phyloP scores from a whole-genome alignment of 495 filamentous ascomycete genomes.

The Echria macrotheca region DNA sequence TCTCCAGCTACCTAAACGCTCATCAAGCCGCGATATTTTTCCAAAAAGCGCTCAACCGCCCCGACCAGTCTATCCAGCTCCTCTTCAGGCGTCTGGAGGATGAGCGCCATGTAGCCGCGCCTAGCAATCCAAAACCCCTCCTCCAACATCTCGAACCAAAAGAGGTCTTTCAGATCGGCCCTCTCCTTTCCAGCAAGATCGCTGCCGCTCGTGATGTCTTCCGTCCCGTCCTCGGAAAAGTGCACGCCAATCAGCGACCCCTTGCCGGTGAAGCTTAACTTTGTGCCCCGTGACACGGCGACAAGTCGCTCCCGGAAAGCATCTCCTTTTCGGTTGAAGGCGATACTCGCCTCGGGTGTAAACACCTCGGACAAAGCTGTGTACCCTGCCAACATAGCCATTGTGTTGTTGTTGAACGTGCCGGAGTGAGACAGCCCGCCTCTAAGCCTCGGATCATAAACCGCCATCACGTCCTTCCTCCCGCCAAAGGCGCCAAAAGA shows the following conservation, averaged over 20 bases:
- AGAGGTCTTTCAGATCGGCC: slow-evolving; percentile 35
- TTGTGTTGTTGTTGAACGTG: slow-evolving; percentile 64
- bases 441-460: slow-evolving; percentile 46
- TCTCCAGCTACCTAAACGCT: too few species aligned
- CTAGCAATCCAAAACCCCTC: slow-evolving; percentile 44
- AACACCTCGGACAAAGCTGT: slow-evolving; percentile 39
- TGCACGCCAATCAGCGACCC: slow-evolving; percentile 44
- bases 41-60: slow-evolving; percentile 23
- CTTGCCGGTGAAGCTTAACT: slow-evolving; percentile 34
- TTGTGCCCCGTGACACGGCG: slow-evolving; percentile 29
- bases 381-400: slow-evolving; percentile 53
- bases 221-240: slow-evolving; percentile 22
- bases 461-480: slow-evolving; percentile 44
- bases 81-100: slow-evolving; percentile 33
- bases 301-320: slow-evolving; percentile 27
- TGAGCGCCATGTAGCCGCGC: slow-evolving; percentile 39
- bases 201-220: slow-evolving; percentile 20
- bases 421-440: slow-evolving; percentile 48
- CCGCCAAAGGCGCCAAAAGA: slow-evolving; percentile 62
- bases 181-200: slow-evolving; percentile 24
- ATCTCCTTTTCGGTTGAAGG: slow-evolving; percentile 37
- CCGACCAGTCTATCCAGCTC: slow-evolving; percentile 40
- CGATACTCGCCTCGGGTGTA: slow-evolving; percentile 31
- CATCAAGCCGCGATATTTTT: slow-evolving; percentile 8
- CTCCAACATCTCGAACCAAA: slow-evolving; percentile 47